A percentile compares a stretch with the other conserved stretches of the same genome.
Evolutionary conservation across 179 eudicot genomes (phyloP).

Genomic region (Pouteria campechiana): DNA sequence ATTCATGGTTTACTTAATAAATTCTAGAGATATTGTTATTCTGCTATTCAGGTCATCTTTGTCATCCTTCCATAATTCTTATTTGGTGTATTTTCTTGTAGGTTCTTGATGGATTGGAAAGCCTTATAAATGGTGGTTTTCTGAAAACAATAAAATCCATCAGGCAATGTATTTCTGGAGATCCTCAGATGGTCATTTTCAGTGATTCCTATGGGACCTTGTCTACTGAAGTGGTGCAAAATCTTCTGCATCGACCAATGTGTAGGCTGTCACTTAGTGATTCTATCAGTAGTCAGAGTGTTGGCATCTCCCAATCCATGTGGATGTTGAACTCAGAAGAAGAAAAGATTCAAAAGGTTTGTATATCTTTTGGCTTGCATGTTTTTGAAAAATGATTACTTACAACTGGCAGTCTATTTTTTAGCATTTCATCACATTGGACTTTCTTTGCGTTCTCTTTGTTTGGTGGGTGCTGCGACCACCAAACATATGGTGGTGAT

Average conservation of each 20-base stretch:
- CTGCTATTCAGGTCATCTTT: not conserved
- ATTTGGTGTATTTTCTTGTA: conserved; percentile 12
- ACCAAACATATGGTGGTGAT: too few species aligned
- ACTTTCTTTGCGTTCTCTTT: too few species aligned
- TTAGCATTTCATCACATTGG: too few species aligned
- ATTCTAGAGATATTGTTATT: too few species aligned
- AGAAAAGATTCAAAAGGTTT: conserved; percentile 6
- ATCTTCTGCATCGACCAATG: conserved; percentile 29
- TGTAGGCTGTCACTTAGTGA: conserved; percentile 12
- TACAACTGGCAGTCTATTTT: too few species aligned
- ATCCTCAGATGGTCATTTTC: conserved; percentile 45
- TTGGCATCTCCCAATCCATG: conserved; percentile 3
- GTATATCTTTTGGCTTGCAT: not conserved
- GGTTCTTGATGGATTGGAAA: conserved; percentile 73
- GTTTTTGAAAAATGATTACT: too few species aligned
- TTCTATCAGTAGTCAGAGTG: conserved; percentile 9
- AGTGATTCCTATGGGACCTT: conserved; percentile 18
- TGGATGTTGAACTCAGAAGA: not conserved
- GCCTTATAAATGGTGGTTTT: conserved; percentile 13
- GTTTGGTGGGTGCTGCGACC: too few species aligned
- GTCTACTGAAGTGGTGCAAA: conserved; percentile 15
- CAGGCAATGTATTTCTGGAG: conserved; percentile 30
- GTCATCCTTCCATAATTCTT: not conserved
- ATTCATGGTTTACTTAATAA: too few species aligned
- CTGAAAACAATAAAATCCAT: conserved; percentile 29